Percentiles rank a stretch among this genome's conserved stretches.
Conservation (phyloP, 495 filamentous ascomycete species). For the Aspergillus nidulans region DNA sequence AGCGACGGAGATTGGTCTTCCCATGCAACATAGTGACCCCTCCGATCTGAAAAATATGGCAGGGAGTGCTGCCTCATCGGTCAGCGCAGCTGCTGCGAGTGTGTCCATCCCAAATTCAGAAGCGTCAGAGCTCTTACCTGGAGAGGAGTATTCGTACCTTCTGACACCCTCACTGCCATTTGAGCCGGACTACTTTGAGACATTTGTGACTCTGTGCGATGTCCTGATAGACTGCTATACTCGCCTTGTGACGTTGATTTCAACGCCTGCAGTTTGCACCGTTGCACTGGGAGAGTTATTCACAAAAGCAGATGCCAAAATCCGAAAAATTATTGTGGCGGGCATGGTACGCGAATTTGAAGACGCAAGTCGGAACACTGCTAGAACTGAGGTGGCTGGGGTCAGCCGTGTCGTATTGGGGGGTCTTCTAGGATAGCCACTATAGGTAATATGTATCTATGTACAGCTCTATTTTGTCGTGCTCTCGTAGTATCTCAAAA, state of each 20-base stretch:
- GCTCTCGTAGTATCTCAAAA: neutral
- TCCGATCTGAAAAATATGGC: constrained; percentile 46
- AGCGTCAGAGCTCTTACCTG: constrained; percentile 50
- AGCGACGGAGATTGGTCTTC: constrained; percentile 60
- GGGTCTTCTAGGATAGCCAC: constrained; percentile 66
- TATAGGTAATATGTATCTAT: neutral
- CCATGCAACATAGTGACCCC: constrained; percentile 52
- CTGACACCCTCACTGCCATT: constrained; percentile 91
- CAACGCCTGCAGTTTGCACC: constrained; percentile 59
- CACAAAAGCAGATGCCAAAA: constrained; percentile 76
- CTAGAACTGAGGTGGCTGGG: constrained; percentile 74
- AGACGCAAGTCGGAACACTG: constrained; percentile 67
- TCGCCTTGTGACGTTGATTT: constrained; percentile 66
- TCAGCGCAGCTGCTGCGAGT: constrained; percentile 35
- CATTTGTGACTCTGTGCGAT: constrained; percentile 95
- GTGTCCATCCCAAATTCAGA: constrained; percentile 47
- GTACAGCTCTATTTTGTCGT: constrained; percentile 1
- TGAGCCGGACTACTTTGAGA: constrained; percentile 95
- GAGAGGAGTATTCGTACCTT: constrained; percentile 84
- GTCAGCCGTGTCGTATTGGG: constrained; percentile 86
- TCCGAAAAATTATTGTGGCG: constrained; percentile 82
- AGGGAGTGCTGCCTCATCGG: constrained; percentile 35
- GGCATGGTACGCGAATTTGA: constrained; percentile 90
- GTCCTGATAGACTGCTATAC: constrained; percentile 91
- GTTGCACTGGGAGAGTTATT: constrained; percentile 72